Conservation (phyloP, 495 filamentous ascomycete species). For the Lasiosphaeria hispida region DNA sequence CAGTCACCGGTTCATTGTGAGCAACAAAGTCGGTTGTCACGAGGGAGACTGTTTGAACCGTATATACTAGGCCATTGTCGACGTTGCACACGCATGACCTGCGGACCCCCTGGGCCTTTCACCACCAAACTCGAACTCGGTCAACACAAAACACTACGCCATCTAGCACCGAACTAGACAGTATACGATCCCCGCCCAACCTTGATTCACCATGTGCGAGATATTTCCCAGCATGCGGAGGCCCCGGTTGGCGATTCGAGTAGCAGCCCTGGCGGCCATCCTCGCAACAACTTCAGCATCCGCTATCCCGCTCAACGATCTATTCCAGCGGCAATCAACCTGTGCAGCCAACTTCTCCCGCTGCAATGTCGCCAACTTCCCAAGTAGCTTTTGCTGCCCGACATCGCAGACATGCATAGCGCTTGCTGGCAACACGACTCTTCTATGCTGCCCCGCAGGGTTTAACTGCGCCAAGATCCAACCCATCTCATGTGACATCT, state of each 20-base stretch:
- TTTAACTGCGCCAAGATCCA: slow-evolving; percentile 61
- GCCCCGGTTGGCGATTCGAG: slow-evolving; percentile 19
- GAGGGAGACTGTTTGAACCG: neutral
- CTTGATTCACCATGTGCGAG: neutral
- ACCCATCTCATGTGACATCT: slow-evolving; percentile 69
- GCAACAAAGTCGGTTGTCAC: neutral
- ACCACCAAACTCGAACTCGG: no score
- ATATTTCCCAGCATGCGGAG: slow-evolving; percentile 16
- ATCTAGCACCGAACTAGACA: neutral
- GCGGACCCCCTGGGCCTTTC: neutral
- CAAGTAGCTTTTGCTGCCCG: slow-evolving; percentile 74
- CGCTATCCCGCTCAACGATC: slow-evolving; percentile 24
- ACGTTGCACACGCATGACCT: neutral
- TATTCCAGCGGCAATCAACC: slow-evolving; percentile 37
- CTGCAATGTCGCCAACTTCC: slow-evolving; percentile 57
- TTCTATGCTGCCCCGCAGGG: slow-evolving; percentile 73
- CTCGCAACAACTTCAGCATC: slow-evolving; percentile 30
- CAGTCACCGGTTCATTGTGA: neutral
- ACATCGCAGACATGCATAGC: slow-evolving; percentile 57
- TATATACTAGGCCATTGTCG: neutral
- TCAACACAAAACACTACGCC: neutral
- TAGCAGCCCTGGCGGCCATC: slow-evolving; percentile 31
- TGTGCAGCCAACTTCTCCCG: slow-evolving; percentile 32
- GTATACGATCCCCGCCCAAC: neutral
- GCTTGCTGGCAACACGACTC: slow-evolving; percentile 64